phyloP scores from a whole-genome alignment of 306 rosid genomes.

The Quillaja saponaria region DNA sequence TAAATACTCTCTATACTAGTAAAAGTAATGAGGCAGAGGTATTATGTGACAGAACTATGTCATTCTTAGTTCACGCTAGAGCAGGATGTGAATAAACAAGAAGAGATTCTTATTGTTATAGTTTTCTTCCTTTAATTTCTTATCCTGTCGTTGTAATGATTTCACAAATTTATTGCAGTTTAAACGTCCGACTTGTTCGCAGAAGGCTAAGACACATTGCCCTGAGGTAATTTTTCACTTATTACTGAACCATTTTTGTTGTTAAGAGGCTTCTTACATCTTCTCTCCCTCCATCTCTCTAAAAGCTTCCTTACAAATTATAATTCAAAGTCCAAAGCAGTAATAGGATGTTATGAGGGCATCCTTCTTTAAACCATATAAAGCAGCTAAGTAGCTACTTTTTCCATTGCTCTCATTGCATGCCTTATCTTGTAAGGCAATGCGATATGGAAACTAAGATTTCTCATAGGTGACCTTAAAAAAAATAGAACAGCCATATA shows the following conservation, averaged over 20 bases:
- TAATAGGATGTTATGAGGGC: not conserved
- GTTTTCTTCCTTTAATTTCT: constrained; percentile 18
- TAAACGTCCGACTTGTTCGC: constrained; percentile 80
- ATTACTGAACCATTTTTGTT: not conserved
- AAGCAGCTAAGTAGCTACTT: not conserved
- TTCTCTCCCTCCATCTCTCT: no score
- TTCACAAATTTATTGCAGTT: constrained; percentile 51
- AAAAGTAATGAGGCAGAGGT: no score
- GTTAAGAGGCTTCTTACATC: not conserved
- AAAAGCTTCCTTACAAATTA: no score
- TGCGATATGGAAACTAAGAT: not conserved
- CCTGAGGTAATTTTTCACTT: constrained; percentile 51
- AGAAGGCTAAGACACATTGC: constrained; percentile 85
- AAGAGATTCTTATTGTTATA: not conserved
- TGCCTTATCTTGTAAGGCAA: not conserved
- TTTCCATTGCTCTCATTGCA: not conserved
- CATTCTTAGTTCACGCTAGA: not conserved
- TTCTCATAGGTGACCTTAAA: not conserved
- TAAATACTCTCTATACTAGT: no score
- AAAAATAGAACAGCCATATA: not conserved
- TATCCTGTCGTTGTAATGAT: constrained; percentile 9
- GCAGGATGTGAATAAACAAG: constrained; percentile 1
- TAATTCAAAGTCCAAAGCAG: not conserved
- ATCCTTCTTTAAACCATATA: not conserved
- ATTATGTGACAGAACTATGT: no score